Base-by-base conservation (phyloP, 2,329 filamentous ascomycete genomes). In the Cladosporium austrohemisphaericum region DNA sequence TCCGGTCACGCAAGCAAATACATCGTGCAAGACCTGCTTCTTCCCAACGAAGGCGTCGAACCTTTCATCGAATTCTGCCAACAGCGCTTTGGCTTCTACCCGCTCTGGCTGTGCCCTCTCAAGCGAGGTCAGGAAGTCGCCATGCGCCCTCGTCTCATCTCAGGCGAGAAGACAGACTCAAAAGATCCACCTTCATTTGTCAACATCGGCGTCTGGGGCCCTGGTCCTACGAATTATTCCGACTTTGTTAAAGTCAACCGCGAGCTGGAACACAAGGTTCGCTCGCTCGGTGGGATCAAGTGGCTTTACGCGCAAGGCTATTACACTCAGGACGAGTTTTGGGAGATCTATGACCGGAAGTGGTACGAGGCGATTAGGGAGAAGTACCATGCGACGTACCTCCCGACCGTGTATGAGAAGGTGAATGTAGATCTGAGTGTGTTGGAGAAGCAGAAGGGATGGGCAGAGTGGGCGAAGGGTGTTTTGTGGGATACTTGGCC, bases 181-280 rank as follows among this genome's bases (percentile, higher is more conserved):
- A 14, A 19, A 19, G 33, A 51, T 22, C 40, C 41, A 18, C 29
- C 71, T 26, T 64, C 57, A 3, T 50, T 44, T 33, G 43, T 49
- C 9, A 82, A 81, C 55, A 68, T 82, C 26, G 78, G 79, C n/a
- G 78, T 94, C 28, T 95, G 89, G 88, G 88, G 88, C 8, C 86
- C 83, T 2, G 67, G 72, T 0, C 67, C 71, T 2, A 62, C 55
- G 5, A 65, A 70, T 22, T 68, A 72, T 3, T 63, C 71, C 1
- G 66, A 72, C 8, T 79, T 78, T 43, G 69, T 85, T 7, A 57
- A 60, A 1, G 68, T 73, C 41, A 87, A 87, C 62, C 75, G 80
- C 1, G 72, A 71, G 0, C 69, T 88, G 1, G 84, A 87, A 65
- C 67, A 71, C 7, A 79, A 77, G 48, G 71, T 86, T 0, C 72